phyloP scores from a whole-genome alignment of 78 protist species.

The Trichosphaerium sp. region DNA sequence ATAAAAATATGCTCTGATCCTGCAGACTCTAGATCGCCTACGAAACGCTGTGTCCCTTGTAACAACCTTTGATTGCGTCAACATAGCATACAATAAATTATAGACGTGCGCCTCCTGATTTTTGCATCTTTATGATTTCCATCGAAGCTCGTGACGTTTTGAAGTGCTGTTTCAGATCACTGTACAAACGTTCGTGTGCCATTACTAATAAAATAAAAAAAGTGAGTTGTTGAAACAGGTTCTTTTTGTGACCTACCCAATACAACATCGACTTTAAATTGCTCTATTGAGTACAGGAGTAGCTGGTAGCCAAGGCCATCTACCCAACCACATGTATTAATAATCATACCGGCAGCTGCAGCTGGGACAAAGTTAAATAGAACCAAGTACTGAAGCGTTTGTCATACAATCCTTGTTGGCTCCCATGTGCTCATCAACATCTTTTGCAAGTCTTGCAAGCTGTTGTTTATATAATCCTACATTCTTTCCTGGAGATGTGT shows the following conservation, averaged over 20 bases:
- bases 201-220: not conserved
- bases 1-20: conserved; percentile 41
- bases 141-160: not conserved
- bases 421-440: conserved; percentile 4
- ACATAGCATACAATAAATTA: not conserved
- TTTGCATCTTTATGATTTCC: conserved; percentile 22
- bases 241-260: not conserved
- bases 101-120: conserved; percentile 44
- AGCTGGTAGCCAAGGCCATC: conserved; percentile 54
- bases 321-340: conserved; percentile 77
- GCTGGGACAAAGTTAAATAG: not conserved
- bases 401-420: not conserved
- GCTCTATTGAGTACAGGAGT: conserved; percentile 4
- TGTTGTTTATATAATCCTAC: conserved; percentile 17
- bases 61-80: not conserved
- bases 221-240: not conserved
- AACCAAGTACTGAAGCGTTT: too few species aligned
- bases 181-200: conserved; percentile 45
- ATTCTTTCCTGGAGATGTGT: conserved; percentile 29
- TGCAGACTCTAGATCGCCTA: conserved; percentile 16
- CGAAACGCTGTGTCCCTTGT: conserved; percentile 20
- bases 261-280: conserved; percentile 6
- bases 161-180: conserved; percentile 2
- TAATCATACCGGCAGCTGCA: conserved; percentile 34
- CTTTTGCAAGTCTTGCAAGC: conserved; percentile 8